Conservation (phyloP, 1,284 basidiomycete species). For the Ustilago tritici region DNA sequence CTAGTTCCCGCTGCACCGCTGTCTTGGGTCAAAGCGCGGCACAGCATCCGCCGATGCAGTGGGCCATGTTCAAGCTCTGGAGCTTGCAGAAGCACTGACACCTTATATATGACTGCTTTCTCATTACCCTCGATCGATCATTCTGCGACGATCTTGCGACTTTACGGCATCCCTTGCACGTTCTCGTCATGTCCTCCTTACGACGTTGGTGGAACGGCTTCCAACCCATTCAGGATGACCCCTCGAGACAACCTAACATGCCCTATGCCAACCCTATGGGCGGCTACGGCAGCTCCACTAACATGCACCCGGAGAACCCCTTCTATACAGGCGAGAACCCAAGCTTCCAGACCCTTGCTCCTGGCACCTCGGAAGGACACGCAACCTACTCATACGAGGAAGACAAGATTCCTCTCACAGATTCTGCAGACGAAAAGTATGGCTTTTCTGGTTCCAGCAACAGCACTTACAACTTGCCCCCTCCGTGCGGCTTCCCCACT, state of each 20-base stretch:
- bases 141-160: neutral
- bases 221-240: slow-evolving; percentile 43
- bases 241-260: slow-evolving; percentile 23
- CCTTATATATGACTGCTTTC: neutral
- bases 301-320: slow-evolving; percentile 40
- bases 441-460: slow-evolving; percentile 17
- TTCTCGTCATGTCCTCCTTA: slow-evolving; percentile 23
- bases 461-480: slow-evolving; percentile 30
- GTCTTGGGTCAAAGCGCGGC: slow-evolving; percentile 3
- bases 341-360: slow-evolving; percentile 36
- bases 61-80: neutral
- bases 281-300: slow-evolving; percentile 18
- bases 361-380: slow-evolving; percentile 42
- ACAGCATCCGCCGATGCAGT: neutral
- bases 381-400: slow-evolving; percentile 45
- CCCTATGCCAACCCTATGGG: slow-evolving; percentile 22
- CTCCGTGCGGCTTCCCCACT: slow-evolving; percentile 29
- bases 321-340: slow-evolving; percentile 50
- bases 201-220: slow-evolving; percentile 31
- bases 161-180: neutral
- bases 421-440: slow-evolving; percentile 50
- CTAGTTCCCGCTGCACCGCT: neutral
- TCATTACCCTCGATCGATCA: neutral
- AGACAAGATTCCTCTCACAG: slow-evolving; percentile 57
- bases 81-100: neutral